Base-by-base conservation (phyloP, 148 eudicot species). In the Heliosperma pusillum region DNA sequence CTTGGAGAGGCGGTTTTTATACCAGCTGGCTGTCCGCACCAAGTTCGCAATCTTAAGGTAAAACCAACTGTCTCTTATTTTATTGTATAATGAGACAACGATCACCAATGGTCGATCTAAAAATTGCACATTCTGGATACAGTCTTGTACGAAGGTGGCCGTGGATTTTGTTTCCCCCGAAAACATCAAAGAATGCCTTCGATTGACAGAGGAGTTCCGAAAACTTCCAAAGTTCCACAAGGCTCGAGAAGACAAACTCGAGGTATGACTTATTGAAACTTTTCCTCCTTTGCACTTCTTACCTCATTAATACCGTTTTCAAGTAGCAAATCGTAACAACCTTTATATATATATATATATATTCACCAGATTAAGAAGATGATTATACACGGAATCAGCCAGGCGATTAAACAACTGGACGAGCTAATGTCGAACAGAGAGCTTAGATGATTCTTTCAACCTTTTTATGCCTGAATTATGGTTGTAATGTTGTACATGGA, bases 1-100 rank as follows among this genome's bases (percentile, higher is more conserved):
- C 90, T 89, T 45, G 99, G 99, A 78, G 99, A 95, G 77, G 99
- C 99, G 1, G 99, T 95, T 30, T 90, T 95, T 59, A 95, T 95
- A 78, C 99, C 99, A 58, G 97, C 97, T 63, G 97, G 99, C 29
- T 95, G 99, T 71, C 97, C 99, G 1, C 99, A 92, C 56, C 99
- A 95, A 86, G 99, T 95, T 58, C 84, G 97, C 53, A 92, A 92
- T 78, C 86, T 85, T 50, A 86, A 91, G 90, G 98, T 93, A 71
- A 67, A n/a, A n/a, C n/a, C n/a, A n/a, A n/a, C n/a, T n/a, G n/a
- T n/a, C n/a, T n/a, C n/a, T n/a, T n/a, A n/a, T n/a, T n/a, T n/a
- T n/a, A n/a, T n/a, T n/a, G n/a, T n/a, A n/a, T n/a, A n/a, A n/a
- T n/a, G n/a, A n/a, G n/a, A n/a, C n/a, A n/a, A n/a, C n/a, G 36